These are phyloP conservation scores for Macroventuria anomochaeta DNA, from an alignment of 2,329 filamentous ascomycete species.

Conservation along the genomic window DNA sequence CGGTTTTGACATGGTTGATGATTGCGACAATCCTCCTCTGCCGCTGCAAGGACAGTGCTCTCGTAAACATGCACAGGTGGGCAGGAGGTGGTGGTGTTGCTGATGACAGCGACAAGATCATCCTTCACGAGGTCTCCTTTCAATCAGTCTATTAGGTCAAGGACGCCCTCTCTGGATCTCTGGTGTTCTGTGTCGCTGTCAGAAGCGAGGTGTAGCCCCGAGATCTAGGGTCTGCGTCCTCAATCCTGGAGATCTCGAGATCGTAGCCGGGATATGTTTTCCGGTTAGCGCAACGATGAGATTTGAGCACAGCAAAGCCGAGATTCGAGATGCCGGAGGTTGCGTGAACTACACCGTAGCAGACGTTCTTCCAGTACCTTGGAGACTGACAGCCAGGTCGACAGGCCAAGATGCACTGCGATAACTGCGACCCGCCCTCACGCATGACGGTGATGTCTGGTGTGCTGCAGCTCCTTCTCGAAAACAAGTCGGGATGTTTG, in stretches of 20 bases:
- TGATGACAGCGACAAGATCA: not conserved
- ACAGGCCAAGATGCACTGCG: not conserved
- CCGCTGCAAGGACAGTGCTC: not conserved
- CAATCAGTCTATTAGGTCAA: too few species aligned
- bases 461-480: slow-evolving; percentile 1
- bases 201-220: not conserved
- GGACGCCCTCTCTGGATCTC: not conserved
- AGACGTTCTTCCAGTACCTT: not conserved
- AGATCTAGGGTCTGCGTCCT: slow-evolving; percentile 1
- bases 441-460: not conserved
- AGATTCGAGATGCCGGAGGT: not conserved
- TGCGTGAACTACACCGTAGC: not conserved
- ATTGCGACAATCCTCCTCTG: not conserved
- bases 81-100: not conserved
- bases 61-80: not conserved
- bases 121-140: not conserved
- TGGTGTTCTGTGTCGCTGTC: not conserved
- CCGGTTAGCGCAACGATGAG: slow-evolving; percentile 5
- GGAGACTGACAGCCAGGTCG: not conserved
- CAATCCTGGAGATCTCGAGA: slow-evolving; percentile 7
- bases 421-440: not conserved
- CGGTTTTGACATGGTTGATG: not conserved
- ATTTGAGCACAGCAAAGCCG: slow-evolving; percentile 1
- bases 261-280: slow-evolving; percentile 4
- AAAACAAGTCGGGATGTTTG: slow-evolving; percentile 12